Evolutionary conservation across 108 stramenopile genomes (phyloP).

Genomic region (Cyclotella atomus): DNA sequence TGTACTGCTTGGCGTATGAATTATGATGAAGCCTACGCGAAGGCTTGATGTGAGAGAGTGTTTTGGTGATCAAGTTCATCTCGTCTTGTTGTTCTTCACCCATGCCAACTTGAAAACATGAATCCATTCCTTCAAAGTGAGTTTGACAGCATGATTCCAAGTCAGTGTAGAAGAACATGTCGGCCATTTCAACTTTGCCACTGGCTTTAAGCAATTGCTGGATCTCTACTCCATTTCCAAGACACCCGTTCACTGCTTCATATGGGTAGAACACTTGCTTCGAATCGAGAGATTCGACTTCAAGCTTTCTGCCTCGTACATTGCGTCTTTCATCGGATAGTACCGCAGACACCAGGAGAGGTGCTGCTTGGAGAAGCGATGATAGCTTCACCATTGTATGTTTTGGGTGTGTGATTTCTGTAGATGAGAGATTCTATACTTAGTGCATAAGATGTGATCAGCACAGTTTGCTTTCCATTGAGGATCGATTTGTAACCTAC

Average conservation of each 20-base stretch:
- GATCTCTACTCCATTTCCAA: not conserved
- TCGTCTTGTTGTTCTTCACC: not conserved
- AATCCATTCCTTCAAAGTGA: conserved; percentile 21
- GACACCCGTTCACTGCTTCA: conserved; percentile 7
- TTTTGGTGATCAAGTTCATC: not conserved
- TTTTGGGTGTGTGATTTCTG: not conserved
- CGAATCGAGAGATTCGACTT: not conserved
- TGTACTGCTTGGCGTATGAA: not conserved
- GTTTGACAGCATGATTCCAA: conserved; percentile 25
- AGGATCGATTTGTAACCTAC: not conserved
- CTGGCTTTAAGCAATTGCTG: conserved; percentile 9
- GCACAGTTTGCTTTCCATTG: not conserved
- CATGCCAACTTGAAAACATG: not conserved
- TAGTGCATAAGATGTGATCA: not conserved
- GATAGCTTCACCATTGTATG: conserved; percentile 11
- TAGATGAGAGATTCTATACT: not conserved
- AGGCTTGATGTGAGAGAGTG: not conserved
- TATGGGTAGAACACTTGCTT: conserved; percentile 18
- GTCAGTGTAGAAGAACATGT: conserved; percentile 8
- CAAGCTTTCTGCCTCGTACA: not conserved
- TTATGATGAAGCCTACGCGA: conserved; percentile 6
- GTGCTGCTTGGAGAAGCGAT: conserved; percentile 1
- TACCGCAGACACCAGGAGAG: conserved; percentile 6
- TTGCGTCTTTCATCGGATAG: not conserved
- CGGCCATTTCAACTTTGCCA: not conserved